Base-by-base conservation (phyloP, 176 grass and related monocot genomes). In the Rhynchospora breviuscula region DNA sequence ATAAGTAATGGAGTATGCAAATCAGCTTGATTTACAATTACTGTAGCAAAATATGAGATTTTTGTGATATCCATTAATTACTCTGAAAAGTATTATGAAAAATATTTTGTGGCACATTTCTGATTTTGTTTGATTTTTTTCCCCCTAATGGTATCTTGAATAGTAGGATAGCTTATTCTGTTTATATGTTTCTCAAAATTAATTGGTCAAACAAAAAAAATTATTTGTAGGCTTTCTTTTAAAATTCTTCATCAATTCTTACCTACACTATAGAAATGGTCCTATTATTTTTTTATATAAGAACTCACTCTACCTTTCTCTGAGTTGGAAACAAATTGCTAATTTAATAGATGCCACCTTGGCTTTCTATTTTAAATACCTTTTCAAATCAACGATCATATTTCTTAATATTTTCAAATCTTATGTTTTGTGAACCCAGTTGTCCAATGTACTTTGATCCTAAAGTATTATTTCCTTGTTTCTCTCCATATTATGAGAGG, bases 271-370 rank as follows among this genome's bases (percentile, higher is more conserved):
- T 33, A 78, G 51, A 78, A 56, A 54, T 78, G 73, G 73, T 57
- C 51, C 13, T 56, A 31, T 78, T 56, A 57, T 31, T 78, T 78
- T 31, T 78, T 78, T 22, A 57, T 75, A 53, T 53, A 75, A 75
- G 71, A 75, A 75, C 21, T 21, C 71, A 53, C 71, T 52, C 47
- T 53, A 75, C 11, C 15, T 56, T 13, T 57, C 73, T 78, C 73
- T 29, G 25, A 57, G 56, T 57, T 33, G 51, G 8, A 78, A 78
- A 78, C 73, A 78, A 78, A n/a, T 54, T 78, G 73, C 73, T 56
- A 57, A 78, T 56, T 33, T 78, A 78, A 57, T 56, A 56, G 23
- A 78, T 78, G 51, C 25, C 73, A 78, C 53, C 73, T 18, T 17
- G 73, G 25, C 73, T 57, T 78, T 78, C 73, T 31, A 78, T 31